These are phyloP conservation scores for Mycena belliarum DNA, from an alignment of 768 basidiomycete genomes.

Conservation along the genomic window DNA sequence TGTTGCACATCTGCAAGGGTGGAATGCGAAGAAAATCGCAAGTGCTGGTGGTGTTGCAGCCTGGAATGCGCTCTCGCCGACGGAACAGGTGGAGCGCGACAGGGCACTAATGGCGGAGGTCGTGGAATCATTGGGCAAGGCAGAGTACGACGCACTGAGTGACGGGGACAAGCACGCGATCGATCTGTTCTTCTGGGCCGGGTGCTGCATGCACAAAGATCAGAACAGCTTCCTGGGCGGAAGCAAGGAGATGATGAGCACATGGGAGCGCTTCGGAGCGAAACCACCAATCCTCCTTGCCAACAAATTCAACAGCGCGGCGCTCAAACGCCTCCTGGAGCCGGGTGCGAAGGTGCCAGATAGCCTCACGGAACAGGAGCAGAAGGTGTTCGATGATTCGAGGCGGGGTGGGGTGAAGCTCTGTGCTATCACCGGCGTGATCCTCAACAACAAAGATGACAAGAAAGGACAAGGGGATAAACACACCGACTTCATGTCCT, in stretches of 20 bases:
- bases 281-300: slow-evolving; percentile 27
- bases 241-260: slow-evolving; percentile 25
- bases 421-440: slow-evolving; percentile 15
- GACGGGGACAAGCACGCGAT: slow-evolving; percentile 18
- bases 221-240: slow-evolving; percentile 35
- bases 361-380: background rate
- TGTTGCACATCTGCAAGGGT: slow-evolving; percentile 15
- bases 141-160: slow-evolving; percentile 23
- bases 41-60: slow-evolving; percentile 27
- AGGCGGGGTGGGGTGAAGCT: slow-evolving; percentile 22
- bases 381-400: slow-evolving; percentile 11
- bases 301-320: slow-evolving; percentile 31
- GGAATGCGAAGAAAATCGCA: slow-evolving; percentile 24
- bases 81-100: slow-evolving; percentile 23
- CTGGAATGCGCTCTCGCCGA: slow-evolving; percentile 25
- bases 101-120: slow-evolving; percentile 20
- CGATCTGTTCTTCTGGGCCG: slow-evolving; percentile 35
- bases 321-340: slow-evolving; percentile 9
- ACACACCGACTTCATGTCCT: background rate
- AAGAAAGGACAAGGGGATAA: slow-evolving; percentile 25
- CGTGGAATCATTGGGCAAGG: slow-evolving; percentile 22
- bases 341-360: background rate
- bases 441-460: slow-evolving; percentile 29
- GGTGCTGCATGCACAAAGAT: no score
- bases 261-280: no score